Base-by-base conservation (phyloP, 225 moss, liverwort and hornwort genomes). In the Physcomitrium patens region DNA sequence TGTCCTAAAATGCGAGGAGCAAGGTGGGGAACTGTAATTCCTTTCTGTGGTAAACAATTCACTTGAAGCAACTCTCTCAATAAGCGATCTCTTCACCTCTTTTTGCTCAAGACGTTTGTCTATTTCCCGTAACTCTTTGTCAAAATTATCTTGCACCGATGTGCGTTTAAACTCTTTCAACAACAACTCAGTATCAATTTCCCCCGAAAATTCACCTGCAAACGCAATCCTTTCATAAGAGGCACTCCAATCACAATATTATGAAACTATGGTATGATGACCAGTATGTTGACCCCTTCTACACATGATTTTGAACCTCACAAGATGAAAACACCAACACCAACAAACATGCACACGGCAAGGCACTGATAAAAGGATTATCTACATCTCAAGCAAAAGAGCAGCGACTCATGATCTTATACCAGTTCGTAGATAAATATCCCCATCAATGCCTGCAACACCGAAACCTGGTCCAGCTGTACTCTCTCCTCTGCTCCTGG, bases 101-200 rank as follows among this genome's bases (percentile, higher is more conserved):
- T 97, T 97, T 60, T 90, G 92, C 78, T 94, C 94, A 65, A 92
- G 88, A 18, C 84, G 86, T 76, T 89, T 91, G 67, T 94, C 87
- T 64, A 97, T 83, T 76, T 94, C 96, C 37, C 89, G 89, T n/a
- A 97, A 83, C 78, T 94, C 89, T 77, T 90, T 90, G 74, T 91
- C 92, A 49, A 93, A 81, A 65, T 87, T 89, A 72, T 94, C 92
- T 80, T 93, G 94, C 61, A 87, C 61, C 52, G 87, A 72, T 28
- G 88, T 79, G 70, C 89, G 89, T 72, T 89, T 89, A 19, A 82
- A 77, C 77, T 91, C 91, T 73, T 89, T 97, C 5, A 89, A 87
- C 57, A 85, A 74, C 50, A 83, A 80, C 47, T 92, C 94, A n/a
- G 88, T 73, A 76, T 87, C 96, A 63, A 88, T 74, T 67, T 86